A percentile compares a stretch with the other conserved stretches of the same genome.
These are phyloP conservation scores for Cruciata laevipes DNA, from an alignment of 257 asterid genomes.

Conservation along the genomic window DNA sequence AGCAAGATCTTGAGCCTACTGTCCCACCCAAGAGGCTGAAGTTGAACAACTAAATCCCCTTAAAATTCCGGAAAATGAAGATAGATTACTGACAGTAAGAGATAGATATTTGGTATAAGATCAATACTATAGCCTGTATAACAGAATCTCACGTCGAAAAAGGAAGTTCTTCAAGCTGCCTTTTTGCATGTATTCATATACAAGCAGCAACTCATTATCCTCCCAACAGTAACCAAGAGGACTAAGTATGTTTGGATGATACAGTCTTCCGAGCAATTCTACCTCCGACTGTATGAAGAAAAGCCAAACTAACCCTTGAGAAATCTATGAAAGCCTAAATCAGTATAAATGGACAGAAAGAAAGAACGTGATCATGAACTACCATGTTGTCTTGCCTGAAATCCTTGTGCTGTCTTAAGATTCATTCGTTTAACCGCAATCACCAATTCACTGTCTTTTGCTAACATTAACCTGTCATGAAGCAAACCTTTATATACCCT, in stretches of 20 bases:
- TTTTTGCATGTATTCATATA: slow-evolving; percentile 71
- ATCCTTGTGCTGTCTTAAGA: slow-evolving; percentile 56
- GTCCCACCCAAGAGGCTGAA: slow-evolving; percentile 55
- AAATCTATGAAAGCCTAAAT: neutral
- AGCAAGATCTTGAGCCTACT: slow-evolving; percentile 45
- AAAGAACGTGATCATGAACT: too few species aligned
- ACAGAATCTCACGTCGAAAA: slow-evolving; percentile 50
- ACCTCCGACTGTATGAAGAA: slow-evolving; percentile 55
- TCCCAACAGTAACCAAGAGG: slow-evolving; percentile 82
- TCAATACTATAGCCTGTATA: too few species aligned
- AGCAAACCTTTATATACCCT: slow-evolving; percentile 78
- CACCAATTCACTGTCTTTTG: slow-evolving; percentile 29
- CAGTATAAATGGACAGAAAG: neutral
- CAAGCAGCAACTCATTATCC: slow-evolving; percentile 62
- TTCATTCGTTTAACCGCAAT: slow-evolving; percentile 75
- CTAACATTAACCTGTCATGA: slow-evolving; percentile 36
- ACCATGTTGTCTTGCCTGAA: slow-evolving; percentile 11
- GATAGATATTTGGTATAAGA: too few species aligned
- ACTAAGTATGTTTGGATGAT: slow-evolving; percentile 74
- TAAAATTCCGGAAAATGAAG: too few species aligned
- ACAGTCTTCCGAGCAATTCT: slow-evolving; percentile 70
- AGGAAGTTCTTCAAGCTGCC: slow-evolving; percentile 91
- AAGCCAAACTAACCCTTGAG: slow-evolving; percentile 8
- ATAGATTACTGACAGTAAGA: too few species aligned
- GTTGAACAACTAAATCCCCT: slow-evolving; percentile 53